Base-by-base conservation (phyloP, 352 stramenopile species). In the Phytophthora cactorum region DNA sequence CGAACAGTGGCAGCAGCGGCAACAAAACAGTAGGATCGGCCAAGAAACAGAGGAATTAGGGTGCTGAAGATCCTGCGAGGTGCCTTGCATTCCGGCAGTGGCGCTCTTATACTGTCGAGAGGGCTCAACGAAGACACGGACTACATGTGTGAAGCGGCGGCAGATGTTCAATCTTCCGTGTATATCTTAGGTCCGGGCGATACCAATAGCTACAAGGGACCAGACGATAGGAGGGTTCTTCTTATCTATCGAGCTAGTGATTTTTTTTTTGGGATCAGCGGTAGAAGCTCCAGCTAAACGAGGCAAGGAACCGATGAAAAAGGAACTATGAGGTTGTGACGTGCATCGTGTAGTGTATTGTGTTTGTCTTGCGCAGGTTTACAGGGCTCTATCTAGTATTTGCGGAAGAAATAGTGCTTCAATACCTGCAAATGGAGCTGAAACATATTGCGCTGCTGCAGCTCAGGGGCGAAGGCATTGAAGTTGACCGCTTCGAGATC, bases 361-460 rank as follows among this genome's bases (percentile, higher is more conserved):
- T 27, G 63, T 66, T 47, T 63, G 32, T 46, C 39, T 55, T 32
- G 46, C 51, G 25, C 66, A 72, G 65, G 41, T 63, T 36, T 64
- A 63, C 39, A 56, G 15, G 45, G 28, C 25, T 68, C 66, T 90
- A 95, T 68, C 66, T 90, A 95, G 67, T 92, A 94, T 71, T 78
- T 88, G 50, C 83, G 73, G 63, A 95, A 70, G 38, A 95, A 89
- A 64, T 90, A 92, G 64, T 87, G 68, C 71, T 94, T 96, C 53
- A 93, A 68, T 45, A 96, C 57, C 52, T 88, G 57, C 12, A 83
- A 54, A 55, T 96, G 86, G n/a, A 93, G 73, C 17, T 81, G 68
- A 49, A 92, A 53, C 34, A 87, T 81, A 50, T 71, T 89, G 12
- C 55, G 67, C 66, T 89, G 66, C 36, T 86, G 74, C 14, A 96